Base-by-base conservation (phyloP, 2,329 filamentous ascomycete genomes). In the Leptographium wingfieldii region DNA sequence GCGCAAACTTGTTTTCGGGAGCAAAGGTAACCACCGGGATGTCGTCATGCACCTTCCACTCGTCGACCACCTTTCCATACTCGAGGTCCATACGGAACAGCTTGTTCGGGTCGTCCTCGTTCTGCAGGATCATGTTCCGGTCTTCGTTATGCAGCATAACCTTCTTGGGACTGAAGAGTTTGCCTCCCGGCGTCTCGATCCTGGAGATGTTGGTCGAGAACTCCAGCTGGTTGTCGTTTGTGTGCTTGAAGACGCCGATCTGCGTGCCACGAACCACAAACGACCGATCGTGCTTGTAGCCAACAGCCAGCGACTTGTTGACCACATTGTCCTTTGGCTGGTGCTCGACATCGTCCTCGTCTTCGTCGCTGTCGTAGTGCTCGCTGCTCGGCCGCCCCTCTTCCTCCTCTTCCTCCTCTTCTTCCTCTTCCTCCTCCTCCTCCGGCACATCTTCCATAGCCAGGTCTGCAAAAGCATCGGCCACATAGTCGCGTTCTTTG, bases 181-280 rank as follows among this genome's bases (percentile, higher is more conserved):
- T 88, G 67, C 94, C 94, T 53, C 83, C 82, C 2, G 92, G 90
- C 0, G 92, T 96, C 71, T 91, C 86, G 57, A 99, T 90, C 73
- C 95, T 96, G 63, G 90, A 96, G 68, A 99, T 99, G 65, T 92
- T 97, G 62, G 94, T 99, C 14, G 90, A 90, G 72, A 97, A 99
- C 70, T 97, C 89, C 19, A 99, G 81, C 65, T 92, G 86, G 71
- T 97, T 95, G 74, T 95, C 89, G 0, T 85, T 79, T 0, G 91
- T 96, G 69, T 99, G 94, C 73, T 95, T 97, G 81, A 99, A 99
- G 49, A 99, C 94, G 59, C 94, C 94, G 71, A 99, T 99, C 80
- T 97, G 96, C 67, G 92, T 94, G 38, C 94, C 94, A 64, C 94
- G 87, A 52, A 99, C 91, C 60, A 99, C 94, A 67, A 97, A 99